Base-by-base conservation (phyloP, 2,329 filamentous ascomycete genomes). In the Beauveria scarabaeidicola region DNA sequence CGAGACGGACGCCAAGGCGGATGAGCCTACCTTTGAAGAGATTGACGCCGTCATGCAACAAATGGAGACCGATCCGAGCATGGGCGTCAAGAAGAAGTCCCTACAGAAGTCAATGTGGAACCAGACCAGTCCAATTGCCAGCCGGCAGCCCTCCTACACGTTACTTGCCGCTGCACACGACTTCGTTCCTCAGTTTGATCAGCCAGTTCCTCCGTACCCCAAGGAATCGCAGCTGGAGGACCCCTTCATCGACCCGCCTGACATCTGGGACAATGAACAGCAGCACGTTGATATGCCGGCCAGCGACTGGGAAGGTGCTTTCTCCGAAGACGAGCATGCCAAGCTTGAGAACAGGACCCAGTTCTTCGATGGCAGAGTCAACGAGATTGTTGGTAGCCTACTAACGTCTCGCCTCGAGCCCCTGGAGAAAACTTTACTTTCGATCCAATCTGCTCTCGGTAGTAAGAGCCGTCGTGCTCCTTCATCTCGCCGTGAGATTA, bases 41-140 rank as follows among this genome's bases (percentile, higher is more conserved):
- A 92, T 97, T 67, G 92, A 97, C 75, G 90, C 88, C 48, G 86
- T 97, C 56, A 96, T 97, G 91, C 84, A 87, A 64, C 88, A 94
- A 62, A 81, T 97, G 66, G 82, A 86, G 61, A 83, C 80, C 52
- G 85, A 91, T 64, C 88, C 88, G 1, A 85, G 87, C 55, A 83
- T 88, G 70, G 89, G 89, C 13, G 83, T 91, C 11, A 56, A 47
- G 61, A 89, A 91, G 68, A 86, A 85, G 67, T 75, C 75, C 8
- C 70, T 77, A 15, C 76, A 79, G 50, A 71, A 77, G 19, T 72
- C 78, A 5, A 70, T 73, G 41, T 81, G 79, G 77, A 75, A 73
- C 17, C 75, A 79, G 46, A 69, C 73, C 9, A 81, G 74, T 61
- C 74, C 75, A 13, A 67, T 69, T 4, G 15, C 44, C n/a, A 41